Conservation (phyloP, 768 basidiomycete species). For the Termitomyces sp. region DNA sequence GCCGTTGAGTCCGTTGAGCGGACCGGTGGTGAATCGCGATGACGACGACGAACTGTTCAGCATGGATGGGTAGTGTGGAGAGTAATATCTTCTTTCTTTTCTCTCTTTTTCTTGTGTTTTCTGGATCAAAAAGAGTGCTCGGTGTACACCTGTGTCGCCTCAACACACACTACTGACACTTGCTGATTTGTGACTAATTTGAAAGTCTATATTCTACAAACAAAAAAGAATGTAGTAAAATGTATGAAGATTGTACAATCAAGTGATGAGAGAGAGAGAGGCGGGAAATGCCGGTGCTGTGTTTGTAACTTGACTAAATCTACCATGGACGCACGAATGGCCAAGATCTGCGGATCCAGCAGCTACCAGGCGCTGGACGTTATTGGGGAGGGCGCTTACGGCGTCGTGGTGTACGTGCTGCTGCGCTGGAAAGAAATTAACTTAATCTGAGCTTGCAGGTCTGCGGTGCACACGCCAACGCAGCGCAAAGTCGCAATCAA, state of each 20-base stretch:
- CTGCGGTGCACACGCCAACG: conserved; percentile 73
- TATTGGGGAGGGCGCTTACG: conserved; percentile 94
- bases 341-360: conserved; percentile 36
- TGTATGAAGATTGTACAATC: conserved; percentile 3
- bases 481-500: conserved; percentile 92
- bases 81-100: not conserved
- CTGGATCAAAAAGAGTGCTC: conserved; percentile 2
- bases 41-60: conserved; percentile 66
- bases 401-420: conserved; percentile 63
- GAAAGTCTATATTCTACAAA: not conserved
- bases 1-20: conserved; percentile 55
- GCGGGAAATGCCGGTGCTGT: conserved; percentile 12
- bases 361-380: conserved; percentile 75
- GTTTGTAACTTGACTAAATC: not conserved
- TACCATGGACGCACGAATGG: conserved; percentile 22
- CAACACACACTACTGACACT: not conserved
- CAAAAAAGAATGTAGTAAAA: conserved; percentile 1
- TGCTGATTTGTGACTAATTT: not conserved
- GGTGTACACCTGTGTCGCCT: not conserved
- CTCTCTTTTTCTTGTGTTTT: not conserved
- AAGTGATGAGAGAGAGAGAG: not conserved
- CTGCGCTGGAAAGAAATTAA: not conserved
- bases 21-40: conserved; percentile 51
- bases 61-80: conserved; percentile 45
- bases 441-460: conserved; percentile 30